Conservation (phyloP, 2,329 filamentous ascomycete genomes). For the Monilinia laxa region DNA sequence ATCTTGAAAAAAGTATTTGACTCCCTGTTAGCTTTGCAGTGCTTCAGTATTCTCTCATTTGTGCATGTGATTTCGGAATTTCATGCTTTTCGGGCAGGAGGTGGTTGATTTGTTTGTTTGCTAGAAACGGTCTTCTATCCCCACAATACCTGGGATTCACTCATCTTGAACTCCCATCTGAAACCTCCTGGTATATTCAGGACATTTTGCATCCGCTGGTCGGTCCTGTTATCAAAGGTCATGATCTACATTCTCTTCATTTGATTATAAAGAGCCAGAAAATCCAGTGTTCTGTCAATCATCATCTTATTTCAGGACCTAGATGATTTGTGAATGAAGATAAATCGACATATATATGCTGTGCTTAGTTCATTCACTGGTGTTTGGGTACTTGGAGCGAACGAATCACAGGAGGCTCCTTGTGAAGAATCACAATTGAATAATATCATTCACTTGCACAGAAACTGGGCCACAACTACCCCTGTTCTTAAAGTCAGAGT, state of each 20-base stretch:
- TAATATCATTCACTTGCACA: neutral
- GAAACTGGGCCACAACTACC: neutral
- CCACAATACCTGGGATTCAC: neutral
- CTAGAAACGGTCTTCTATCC: neutral
- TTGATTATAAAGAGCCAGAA: neutral
- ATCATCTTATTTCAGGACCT: neutral
- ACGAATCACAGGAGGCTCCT: neutral
- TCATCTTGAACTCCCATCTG: neutral
- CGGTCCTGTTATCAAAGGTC: neutral
- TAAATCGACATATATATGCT: neutral
- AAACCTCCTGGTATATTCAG: neutral
- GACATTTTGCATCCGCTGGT: neutral
- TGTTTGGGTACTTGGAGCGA: neutral
- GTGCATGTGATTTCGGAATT: neutral
- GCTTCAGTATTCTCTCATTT: neutral
- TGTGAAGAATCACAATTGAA: neutral
- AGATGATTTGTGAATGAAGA: constrained; percentile 1
- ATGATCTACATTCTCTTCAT: neutral
- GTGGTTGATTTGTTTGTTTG: constrained; percentile 14
- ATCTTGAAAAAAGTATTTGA: neutral
- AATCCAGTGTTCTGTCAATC: neutral
- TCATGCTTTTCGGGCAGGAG: neutral
- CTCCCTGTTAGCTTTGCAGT: neutral
- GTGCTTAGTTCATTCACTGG: neutral
- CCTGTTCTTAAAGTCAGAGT: neutral